phyloP scores from a whole-genome alignment of 257 asterid genomes.

The Ilex aquifolium region DNA sequence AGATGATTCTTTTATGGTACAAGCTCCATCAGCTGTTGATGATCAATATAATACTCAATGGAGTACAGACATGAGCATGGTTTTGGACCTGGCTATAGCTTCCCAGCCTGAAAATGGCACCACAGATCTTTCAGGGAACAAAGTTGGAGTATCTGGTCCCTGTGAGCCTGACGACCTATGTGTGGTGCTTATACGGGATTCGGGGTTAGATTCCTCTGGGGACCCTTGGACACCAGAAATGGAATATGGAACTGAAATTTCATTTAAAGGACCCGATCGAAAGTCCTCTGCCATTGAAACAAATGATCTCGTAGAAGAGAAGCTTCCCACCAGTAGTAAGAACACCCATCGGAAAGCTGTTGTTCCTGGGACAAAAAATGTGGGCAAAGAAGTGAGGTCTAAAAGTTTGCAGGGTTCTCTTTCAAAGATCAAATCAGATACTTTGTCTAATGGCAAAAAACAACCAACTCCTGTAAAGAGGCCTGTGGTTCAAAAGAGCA shows the following conservation, averaged over 20 bases:
- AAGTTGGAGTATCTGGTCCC: conserved; percentile 10
- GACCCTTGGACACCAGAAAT: conserved; percentile 66
- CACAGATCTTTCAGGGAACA: conserved; percentile 15
- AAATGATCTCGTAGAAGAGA: conserved; percentile 30
- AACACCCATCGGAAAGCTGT: conserved; percentile 20
- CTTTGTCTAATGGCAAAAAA: conserved; percentile 43
- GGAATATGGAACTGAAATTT: conserved; percentile 58
- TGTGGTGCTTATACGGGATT: conserved; percentile 56
- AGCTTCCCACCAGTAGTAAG: conserved; percentile 33
- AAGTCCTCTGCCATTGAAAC: conserved; percentile 25
- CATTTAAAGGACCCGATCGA: conserved; percentile 38
- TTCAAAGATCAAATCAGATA: conserved; percentile 32
- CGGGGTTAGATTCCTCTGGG: conserved; percentile 33
- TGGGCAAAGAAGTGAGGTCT: conserved; percentile 32
- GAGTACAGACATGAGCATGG: conserved; percentile 63
- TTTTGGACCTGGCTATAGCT: conserved; percentile 31
- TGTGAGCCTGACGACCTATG: conserved; percentile 72
- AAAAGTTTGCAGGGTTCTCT: conserved; percentile 29
- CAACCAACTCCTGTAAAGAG: conserved; percentile 37
- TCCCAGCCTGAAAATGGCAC: conserved; percentile 27
- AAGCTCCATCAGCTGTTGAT: conserved; percentile 34
- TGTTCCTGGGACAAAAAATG: conserved; percentile 25
- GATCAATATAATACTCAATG: conserved; percentile 43
- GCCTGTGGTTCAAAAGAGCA: conserved; percentile 48
- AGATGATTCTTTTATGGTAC: conserved; percentile 76